A percentile compares a stretch with the other conserved stretches of the same genome.
These are phyloP conservation scores for Penicillium sumatraense DNA, from an alignment of 2,329 filamentous ascomycete genomes.

Conservation along the genomic window DNA sequence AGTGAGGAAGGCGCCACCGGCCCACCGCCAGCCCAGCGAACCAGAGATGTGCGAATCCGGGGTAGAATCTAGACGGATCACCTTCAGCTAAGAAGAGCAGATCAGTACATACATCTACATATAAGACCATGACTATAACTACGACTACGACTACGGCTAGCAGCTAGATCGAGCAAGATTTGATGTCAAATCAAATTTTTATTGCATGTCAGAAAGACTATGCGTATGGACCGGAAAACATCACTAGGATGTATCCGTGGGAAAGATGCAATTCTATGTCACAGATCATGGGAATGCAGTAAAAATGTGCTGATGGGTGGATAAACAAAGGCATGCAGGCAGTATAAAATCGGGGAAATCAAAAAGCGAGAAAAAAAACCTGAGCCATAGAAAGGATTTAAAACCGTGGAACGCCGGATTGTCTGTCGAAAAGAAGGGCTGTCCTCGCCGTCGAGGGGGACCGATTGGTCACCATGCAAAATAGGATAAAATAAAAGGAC, in stretches of 20 bases:
- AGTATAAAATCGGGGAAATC: slow-evolving; percentile 2
- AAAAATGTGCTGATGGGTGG: slow-evolving; percentile 8
- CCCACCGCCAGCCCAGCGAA: slow-evolving; percentile 12
- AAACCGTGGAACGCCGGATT: slow-evolving; percentile 15
- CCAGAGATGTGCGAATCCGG: slow-evolving; percentile 25
- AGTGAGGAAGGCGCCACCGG: neutral
- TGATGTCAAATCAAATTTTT: neutral
- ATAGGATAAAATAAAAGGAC: slow-evolving; percentile 11
- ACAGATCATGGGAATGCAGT: slow-evolving; percentile 11
- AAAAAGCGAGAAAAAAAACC: slow-evolving; percentile 6
- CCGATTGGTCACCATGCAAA: slow-evolving; percentile 20
- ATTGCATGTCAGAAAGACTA: neutral
- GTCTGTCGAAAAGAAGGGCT: slow-evolving; percentile 8
- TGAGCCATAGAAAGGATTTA: slow-evolving; percentile 11
- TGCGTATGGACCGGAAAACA: neutral
- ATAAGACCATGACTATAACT: neutral
- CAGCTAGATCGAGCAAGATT: neutral
- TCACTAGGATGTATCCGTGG: neutral
- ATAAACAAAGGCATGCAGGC: slow-evolving; percentile 7
- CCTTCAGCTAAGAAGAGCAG: neutral
- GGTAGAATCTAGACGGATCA: slow-evolving; percentile 21
- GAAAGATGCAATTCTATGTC: slow-evolving; percentile 14
- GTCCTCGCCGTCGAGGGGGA: slow-evolving; percentile 18
- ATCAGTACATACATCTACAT: neutral
- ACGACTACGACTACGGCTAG: neutral